Base-by-base conservation (phyloP, 1,139 yeast genomes). In the Magnusiomyces suaveolens region DNA sequence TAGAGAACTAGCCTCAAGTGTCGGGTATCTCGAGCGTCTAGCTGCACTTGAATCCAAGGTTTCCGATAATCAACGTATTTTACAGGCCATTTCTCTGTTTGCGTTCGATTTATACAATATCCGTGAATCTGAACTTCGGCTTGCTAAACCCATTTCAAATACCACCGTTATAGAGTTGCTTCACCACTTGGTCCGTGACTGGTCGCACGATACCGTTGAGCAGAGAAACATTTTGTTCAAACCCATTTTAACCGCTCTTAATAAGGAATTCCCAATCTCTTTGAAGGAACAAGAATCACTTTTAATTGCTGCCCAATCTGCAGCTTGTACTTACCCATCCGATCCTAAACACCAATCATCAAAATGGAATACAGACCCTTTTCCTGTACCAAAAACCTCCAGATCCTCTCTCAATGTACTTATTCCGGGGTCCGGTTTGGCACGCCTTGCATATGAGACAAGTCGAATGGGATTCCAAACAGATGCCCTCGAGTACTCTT, bases 361-460 rank as follows among this genome's bases (percentile, higher is more conserved):
- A 29, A 6, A 32, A 32, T 8, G 14, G 8, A 8, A 14, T 3
- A 18, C 23, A 4, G 44, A 41, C 16, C 44, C 44, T 41, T 21
- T 41, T 4, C 25, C 44, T 20, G 36, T 21, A 16, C 43, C 43
- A 24, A 20, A 3, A 18, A 41, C 21, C 16, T 21, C 44, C n/a
- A 3, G 48, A 25, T 2, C 51, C 10, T 0, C 67, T 70, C 6
- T 79, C 86, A n/a, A 32, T 23, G 74, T 85, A 0, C 66, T 87
- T 2, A 77, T 85, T 1, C 95, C 96, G 0, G 96, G 96, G 0
- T 79, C 89, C 0, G 96, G 95, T 0, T 71, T 84, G 46, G 94
- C 95, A 0, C 73, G 86, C 60, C 70, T 85, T 1, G 82, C 94
- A 1, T 83, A 82, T 64, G 84, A 81, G 59, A 60, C 85, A 25